Base-by-base conservation (phyloP, 2,329 filamentous ascomycete species). In the Ceratocystis cubensis region DNA sequence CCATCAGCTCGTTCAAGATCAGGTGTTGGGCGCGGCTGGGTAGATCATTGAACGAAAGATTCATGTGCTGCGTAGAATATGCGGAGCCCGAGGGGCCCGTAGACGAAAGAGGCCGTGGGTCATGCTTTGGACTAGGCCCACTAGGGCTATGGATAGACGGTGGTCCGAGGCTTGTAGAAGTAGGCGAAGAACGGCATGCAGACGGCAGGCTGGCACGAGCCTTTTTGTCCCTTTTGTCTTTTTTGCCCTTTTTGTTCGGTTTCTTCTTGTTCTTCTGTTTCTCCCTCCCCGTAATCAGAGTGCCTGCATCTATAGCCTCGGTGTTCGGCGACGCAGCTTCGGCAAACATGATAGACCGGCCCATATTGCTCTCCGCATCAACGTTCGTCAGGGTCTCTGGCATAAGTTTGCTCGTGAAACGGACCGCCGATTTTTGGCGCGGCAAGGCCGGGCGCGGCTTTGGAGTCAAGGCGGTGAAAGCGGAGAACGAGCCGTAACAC, bases 1-100 rank as follows among this genome's bases (percentile, higher is more conserved):
- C 79, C 78, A 96, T 91, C 70, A 95, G 77, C 74, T 96, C 90
- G 73, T 96, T 96, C 17, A 96, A 76, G 33, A 96, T 92, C 45
- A 95, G 76, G 74, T 96, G 89, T 73, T 95, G 91, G 1, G 90
- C 90, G 17, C 89, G 84, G 71, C 88, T 89, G 0, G 91, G 90
- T 3, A 96, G 78, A 72, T 95, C 89, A 71, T 96, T 95, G 78
- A 96, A 96, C 1, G 86, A 90, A 1, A 95, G 78, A 0, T 89
- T 82, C 2, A 90, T 75, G 2, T 83, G 80, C 64, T 86, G 84
- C 25, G 83, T 82, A 2, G 83, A 81, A 72, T 82, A 83, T 17
- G 77, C 74, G 2, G 79, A 80, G 4, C 61, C 61, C 7, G 50
- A 59, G 20, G 7, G 0, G 17, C 61, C 25, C 13, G 50, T n/a